These are phyloP conservation scores for Bipolaris sorokiniana DNA, from an alignment of 2,329 filamentous ascomycete genomes.

Conservation along the genomic window DNA sequence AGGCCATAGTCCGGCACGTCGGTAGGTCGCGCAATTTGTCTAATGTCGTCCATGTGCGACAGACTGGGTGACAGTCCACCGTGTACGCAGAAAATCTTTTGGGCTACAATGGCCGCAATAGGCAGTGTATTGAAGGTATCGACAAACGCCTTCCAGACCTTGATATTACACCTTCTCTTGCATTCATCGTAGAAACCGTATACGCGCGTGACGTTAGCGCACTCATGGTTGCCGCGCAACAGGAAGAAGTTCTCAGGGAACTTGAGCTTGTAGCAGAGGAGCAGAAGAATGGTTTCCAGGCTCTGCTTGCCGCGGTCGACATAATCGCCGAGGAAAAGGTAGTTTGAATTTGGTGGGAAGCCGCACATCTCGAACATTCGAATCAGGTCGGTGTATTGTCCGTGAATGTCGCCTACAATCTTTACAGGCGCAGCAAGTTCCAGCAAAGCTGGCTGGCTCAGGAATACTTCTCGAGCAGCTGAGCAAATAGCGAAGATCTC, in stretches of 20 bases:
- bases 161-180: slow-evolving; percentile 99
- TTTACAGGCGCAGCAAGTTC: slow-evolving; percentile 96
- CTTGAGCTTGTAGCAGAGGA: slow-evolving; percentile 99
- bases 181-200: slow-evolving; percentile 99
- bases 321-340: slow-evolving; percentile 98
- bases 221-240: slow-evolving; percentile 97
- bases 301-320: slow-evolving; percentile 99
- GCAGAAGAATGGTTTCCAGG: slow-evolving; percentile 95
- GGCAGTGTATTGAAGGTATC: slow-evolving; percentile 96
- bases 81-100: slow-evolving; percentile 98
- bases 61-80: slow-evolving; percentile 91
- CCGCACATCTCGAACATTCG: slow-evolving; percentile 99
- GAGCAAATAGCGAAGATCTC: slow-evolving; percentile 95
- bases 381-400: slow-evolving; percentile 94
- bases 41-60: slow-evolving; percentile 97
- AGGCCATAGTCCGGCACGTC: slow-evolving; percentile 97
- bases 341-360: slow-evolving; percentile 76
- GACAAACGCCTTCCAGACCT: slow-evolving; percentile 98
- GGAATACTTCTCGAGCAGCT: slow-evolving; percentile 83
- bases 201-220: slow-evolving; percentile 97
- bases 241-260: slow-evolving; percentile 99
- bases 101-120: slow-evolving; percentile 94
- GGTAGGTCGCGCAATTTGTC: slow-evolving; percentile 91
- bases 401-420: slow-evolving; percentile 96
- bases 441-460: slow-evolving; percentile 88